Evolutionary conservation across 495 filamentous ascomycete species (phyloP).

Genomic region (Elasticomyces elasticus): DNA sequence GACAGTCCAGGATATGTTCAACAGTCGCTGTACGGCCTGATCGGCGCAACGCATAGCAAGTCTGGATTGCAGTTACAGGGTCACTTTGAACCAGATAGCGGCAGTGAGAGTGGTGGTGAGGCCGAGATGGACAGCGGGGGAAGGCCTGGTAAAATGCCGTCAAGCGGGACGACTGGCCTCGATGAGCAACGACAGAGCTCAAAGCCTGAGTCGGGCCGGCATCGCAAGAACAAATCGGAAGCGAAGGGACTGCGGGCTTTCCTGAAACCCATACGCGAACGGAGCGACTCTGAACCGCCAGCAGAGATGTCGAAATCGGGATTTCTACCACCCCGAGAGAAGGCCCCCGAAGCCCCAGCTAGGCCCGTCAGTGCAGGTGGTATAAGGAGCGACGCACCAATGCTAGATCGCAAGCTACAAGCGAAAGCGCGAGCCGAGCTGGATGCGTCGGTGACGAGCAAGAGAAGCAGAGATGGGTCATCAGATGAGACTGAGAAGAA

Average conservation of each 20-base stretch:
- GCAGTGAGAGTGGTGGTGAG: constrained; percentile 57
- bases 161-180: constrained; percentile 8
- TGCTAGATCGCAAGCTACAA: constrained; percentile 75
- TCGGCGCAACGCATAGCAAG: constrained; percentile 77
- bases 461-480: constrained; percentile 27
- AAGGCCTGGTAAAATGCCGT: constrained; percentile 9
- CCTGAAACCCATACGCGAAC: constrained; percentile 41
- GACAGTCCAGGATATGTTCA: constrained; percentile 61
- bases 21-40: constrained; percentile 88
- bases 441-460: constrained; percentile 27
- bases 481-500: constrained; percentile 30
- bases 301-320: constrained; percentile 31
- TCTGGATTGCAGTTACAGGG: constrained; percentile 69
- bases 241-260: constrained; percentile 51
- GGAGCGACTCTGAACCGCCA: constrained; percentile 17
- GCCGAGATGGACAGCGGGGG: constrained; percentile 19
- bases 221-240: constrained; percentile 45
- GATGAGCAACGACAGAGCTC: constrained; percentile 16
- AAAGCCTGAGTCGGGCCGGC: constrained; percentile 10
- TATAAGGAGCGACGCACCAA: constrained; percentile 43
- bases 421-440: constrained; percentile 54
- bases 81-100: constrained; percentile 71
- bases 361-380: constrained; percentile 24
- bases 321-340: constrained; percentile 28
- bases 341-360: constrained; percentile 7